Base-by-base conservation (phyloP, 805 yeast species). In the Pichia rugopelliculosa region DNA sequence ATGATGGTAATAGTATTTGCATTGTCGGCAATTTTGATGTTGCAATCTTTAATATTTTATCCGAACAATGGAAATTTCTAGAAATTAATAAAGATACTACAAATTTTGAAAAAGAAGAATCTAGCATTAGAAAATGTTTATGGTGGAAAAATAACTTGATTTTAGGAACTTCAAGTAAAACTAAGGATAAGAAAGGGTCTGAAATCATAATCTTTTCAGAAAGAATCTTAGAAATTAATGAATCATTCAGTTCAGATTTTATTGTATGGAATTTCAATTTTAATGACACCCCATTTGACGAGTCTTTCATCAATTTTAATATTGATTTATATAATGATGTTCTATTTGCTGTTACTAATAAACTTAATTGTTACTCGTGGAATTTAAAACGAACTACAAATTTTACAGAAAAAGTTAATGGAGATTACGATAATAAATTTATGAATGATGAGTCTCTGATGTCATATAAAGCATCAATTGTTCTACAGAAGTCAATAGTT, bases 1-100 rank as follows among this genome's bases (percentile, higher is more conserved):
- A 67, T 23, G 78, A 75, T 52, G 81, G 81, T 11, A 59, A 70
- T 42, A 66, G 65, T 50, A 63, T 75, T 17, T 79, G 80, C 21
- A 36, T 77, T 17, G 73, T 79, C 6, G 82, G 82, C 0, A 61
- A 67, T 21, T 57, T 60, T 23, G 80, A 79, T 21, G 66, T 76
- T 15, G 59, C 73, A 23, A 65, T 74, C 40, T 74, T 71, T 53
- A 64, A 69, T 42, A 45, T 67, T 12, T 50, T 60, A 33, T 61
- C 70, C 1, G 68, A 72, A n/a, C 64, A 65, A 33, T 77, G 81
- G 81, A 75, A 72, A 53, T 58, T 65, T 45, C 61, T 76, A 40
- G 68, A 60, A 11, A 65, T 59, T 47, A 62, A 60, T 53, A 62
- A 62, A 22, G 58, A 54, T 37, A 53, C 43, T 15, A 56, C 48